Base-by-base conservation (phyloP, 2,329 filamentous ascomycete genomes). In the Ophiostoma sp. region DNA sequence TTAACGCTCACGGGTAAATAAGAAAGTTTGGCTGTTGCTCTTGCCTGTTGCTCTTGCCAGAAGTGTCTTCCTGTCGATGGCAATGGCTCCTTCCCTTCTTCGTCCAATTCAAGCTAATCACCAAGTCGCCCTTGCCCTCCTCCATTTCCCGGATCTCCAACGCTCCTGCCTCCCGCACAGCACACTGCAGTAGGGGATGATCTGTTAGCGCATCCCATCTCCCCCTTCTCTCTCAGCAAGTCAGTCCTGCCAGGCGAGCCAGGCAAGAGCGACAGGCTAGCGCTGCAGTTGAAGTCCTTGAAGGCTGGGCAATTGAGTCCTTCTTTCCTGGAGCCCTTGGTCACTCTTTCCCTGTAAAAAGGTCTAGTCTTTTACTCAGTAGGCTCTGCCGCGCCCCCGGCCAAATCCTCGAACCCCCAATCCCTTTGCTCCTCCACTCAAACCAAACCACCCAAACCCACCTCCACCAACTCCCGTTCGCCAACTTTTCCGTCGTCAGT, bases 381-480 rank as follows among this genome's bases (percentile, higher is more conserved):
- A n/a, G n/a, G 66, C 64, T 55, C 25, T 52, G 52, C 15, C 19
- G 39, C 39, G 55, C 25, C 55, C 39, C 52, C 36, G 36, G 36
- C 71, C 48, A 48, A 50, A 69, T 22, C 63, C 55, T 72, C 52
- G 71, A 36, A 42, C 36, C 63, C 55, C 55, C 70, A 73, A 28
- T 42, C 59, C 55, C 59, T 70, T 69, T 55, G 42, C 57, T 70
- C 66, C 68, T 70, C 45, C 72, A 57, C 48, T 22, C 50, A 52
- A 22, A 52, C n/a, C n/a, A n/a, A n/a, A 9, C 42, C 42, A 8
- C 68, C 68, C 45, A 63, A 48, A 66, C 42, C 39, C 52, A 42
- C 71, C 71, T 69, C 48, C 71, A 36, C 61, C 61, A 28, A 45
- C n/a, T 57, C 71, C 50, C 55, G 63, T 59, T 69, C 66, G 66